A percentile compares a stretch with the other conserved stretches of the same genome.
Conservation (phyloP, 2,329 filamentous ascomycete genomes). For the Monosporascus sp. region DNA sequence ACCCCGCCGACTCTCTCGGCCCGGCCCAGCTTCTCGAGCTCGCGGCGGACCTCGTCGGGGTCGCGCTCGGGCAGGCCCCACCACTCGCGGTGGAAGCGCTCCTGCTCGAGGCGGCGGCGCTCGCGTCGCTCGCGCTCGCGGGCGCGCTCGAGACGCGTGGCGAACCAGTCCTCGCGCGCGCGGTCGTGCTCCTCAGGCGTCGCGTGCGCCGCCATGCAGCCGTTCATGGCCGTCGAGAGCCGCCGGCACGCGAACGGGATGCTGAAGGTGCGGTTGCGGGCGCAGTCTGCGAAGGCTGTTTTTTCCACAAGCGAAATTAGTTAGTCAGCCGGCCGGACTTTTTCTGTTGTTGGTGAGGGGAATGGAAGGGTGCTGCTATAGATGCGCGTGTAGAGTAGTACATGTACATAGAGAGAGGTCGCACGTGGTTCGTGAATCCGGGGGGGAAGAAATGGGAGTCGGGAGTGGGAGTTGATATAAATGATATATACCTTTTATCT, state of each 20-base stretch:
- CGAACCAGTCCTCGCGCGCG: constrained; percentile 92
- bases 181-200: constrained; percentile 81
- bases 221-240: constrained; percentile 82
- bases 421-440: not conserved
- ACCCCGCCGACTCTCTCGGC: constrained; percentile 51
- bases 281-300: constrained; percentile 86
- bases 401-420: not conserved
- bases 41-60: constrained; percentile 41
- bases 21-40: constrained; percentile 45
- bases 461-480: no score
- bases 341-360: not conserved
- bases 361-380: not conserved
- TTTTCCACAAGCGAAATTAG: not conserved
- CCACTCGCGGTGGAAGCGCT: constrained; percentile 62
- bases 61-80: constrained; percentile 58
- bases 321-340: not conserved
- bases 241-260: constrained; percentile 81
- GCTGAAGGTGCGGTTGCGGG: constrained; percentile 76
- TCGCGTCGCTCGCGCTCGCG: constrained; percentile 61
- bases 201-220: constrained; percentile 83
- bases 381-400: not conserved
- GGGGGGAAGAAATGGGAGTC: no score
- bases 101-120: constrained; percentile 54
- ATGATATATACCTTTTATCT: constrained; percentile 61
- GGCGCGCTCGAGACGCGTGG: constrained; percentile 64